Evolutionary conservation across 2,329 filamentous ascomycete genomes (phyloP).

Genomic region (Cladosporium sp.): DNA sequence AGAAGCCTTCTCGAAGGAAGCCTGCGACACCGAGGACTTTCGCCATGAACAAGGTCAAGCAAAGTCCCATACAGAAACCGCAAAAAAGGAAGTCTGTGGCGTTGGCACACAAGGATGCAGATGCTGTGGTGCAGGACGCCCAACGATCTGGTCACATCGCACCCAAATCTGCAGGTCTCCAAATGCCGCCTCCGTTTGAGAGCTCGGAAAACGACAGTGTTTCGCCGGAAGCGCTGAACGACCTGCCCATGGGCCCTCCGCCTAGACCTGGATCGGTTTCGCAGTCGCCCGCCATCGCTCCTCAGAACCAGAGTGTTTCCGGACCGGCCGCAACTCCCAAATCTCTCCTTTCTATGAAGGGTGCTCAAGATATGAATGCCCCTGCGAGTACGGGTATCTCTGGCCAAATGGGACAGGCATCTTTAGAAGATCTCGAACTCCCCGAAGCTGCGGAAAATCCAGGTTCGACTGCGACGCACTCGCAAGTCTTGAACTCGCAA

Average conservation of each 20-base stretch:
- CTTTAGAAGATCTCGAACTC: slow-evolving; percentile 61
- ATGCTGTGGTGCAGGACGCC: slow-evolving; percentile 37
- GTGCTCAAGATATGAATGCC: slow-evolving; percentile 1
- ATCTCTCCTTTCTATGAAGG: slow-evolving; percentile 28
- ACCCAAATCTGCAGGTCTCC: slow-evolving; percentile 23
- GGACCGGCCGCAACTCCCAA: slow-evolving; percentile 30
- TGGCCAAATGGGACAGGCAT: slow-evolving; percentile 21
- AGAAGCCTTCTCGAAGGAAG: slow-evolving; percentile 43
- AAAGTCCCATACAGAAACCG: slow-evolving; percentile 70
- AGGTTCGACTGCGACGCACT: slow-evolving; percentile 49
- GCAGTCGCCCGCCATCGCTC: slow-evolving; percentile 63
- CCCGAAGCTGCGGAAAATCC: slow-evolving; percentile 65
- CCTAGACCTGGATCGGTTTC: slow-evolving; percentile 57
- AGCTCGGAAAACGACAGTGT: slow-evolving; percentile 46
- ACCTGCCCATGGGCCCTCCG: slow-evolving; percentile 52
- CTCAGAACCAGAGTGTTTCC: slow-evolving; percentile 40
- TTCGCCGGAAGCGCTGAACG: slow-evolving; percentile 46
- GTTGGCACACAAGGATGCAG: slow-evolving; percentile 42
- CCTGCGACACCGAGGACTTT: slow-evolving; percentile 43
- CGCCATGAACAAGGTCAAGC: slow-evolving; percentile 49
- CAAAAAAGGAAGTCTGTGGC: slow-evolving; percentile 48
- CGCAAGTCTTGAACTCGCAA: slow-evolving; percentile 33
- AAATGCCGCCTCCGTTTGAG: slow-evolving; percentile 23
- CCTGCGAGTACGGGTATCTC: slow-evolving; percentile 8
- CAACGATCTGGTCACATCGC: slow-evolving; percentile 25